A percentile compares a stretch with the other conserved stretches of the same genome.
Conservation (phyloP, 2,329 filamentous ascomycete genomes). For the Claviceps pazoutovae region DNA sequence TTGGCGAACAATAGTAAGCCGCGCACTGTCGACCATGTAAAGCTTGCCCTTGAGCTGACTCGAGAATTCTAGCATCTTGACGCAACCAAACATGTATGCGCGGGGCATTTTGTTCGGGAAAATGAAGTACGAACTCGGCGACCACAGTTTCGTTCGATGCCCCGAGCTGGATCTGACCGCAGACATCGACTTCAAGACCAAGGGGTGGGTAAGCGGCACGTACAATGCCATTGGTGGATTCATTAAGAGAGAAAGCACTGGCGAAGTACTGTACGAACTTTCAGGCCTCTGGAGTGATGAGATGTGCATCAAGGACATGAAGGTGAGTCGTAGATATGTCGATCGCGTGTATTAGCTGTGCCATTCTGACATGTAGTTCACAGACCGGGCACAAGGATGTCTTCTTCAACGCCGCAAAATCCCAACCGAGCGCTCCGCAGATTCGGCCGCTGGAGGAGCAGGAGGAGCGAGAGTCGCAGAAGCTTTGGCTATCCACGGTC, state of each 20-base stretch:
- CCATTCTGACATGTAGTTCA: neutral
- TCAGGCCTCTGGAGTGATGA: conserved; percentile 89
- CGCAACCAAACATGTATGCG: conserved; percentile 98
- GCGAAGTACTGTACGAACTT: conserved; percentile 78
- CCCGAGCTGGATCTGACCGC: conserved; percentile 75
- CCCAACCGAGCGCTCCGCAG: conserved; percentile 60
- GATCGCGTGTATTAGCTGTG: neutral
- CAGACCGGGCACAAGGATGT: conserved; percentile 81
- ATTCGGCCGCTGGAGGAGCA: conserved; percentile 75
- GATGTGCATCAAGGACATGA: conserved; percentile 79
- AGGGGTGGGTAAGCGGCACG: conserved; percentile 89
- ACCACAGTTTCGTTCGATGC: conserved; percentile 86
- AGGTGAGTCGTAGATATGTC: conserved; percentile 33
- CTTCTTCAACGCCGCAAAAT: conserved; percentile 73
- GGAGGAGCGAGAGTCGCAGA: conserved; percentile 78
- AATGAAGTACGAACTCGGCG: conserved; percentile 98
- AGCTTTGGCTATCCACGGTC: conserved; percentile 69
- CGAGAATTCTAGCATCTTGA: conserved; percentile 52
- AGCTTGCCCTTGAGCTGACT: conserved; percentile 4
- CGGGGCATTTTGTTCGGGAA: conserved; percentile 94
- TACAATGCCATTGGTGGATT: conserved; percentile 91
- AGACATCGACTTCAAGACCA: conserved; percentile 96
- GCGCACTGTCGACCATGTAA: neutral
- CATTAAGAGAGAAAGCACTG: conserved; percentile 78
- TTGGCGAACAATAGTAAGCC: conserved; percentile 76